phyloP scores from a whole-genome alignment of 345 rosid species.

The Gossypium stocksii region DNA sequence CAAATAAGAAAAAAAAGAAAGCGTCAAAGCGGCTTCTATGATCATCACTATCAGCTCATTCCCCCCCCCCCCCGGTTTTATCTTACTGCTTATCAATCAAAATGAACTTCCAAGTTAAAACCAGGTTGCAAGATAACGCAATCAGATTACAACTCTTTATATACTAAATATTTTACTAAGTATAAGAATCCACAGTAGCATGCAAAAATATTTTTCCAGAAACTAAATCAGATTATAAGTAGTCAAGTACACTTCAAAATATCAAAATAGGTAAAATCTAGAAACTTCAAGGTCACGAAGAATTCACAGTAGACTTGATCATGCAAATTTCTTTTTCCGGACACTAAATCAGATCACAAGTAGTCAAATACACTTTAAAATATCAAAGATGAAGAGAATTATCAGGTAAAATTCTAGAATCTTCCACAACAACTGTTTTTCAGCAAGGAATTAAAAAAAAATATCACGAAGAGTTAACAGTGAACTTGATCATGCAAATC shows the following conservation, averaged over 20 bases:
- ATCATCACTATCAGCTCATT: no score
- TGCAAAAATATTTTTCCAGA: neutral
- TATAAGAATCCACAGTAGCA: neutral
- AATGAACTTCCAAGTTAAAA: neutral
- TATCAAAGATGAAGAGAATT: neutral
- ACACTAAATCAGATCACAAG: slow-evolving; percentile 8
- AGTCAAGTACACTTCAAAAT: neutral
- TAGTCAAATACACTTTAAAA: neutral
- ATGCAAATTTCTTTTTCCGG: neutral
- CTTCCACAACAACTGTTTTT: neutral
- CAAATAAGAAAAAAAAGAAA: neutral
- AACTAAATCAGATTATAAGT: slow-evolving; percentile 7
- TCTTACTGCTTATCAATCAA: neutral
- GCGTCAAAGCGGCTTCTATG: neutral
- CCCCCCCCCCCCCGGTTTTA: no score
- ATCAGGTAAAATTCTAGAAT: neutral
- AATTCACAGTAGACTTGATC: neutral
- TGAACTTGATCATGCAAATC: neutral
- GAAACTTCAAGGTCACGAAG: neutral
- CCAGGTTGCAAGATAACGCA: neutral
- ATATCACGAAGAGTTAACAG: neutral
- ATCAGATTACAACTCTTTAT: neutral
- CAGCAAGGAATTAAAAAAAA: neutral
- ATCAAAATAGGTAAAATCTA: neutral
- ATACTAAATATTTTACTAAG: neutral